Conservation (phyloP, 371 early-diverging fungal species). For the Mortierella sp. region DNA sequence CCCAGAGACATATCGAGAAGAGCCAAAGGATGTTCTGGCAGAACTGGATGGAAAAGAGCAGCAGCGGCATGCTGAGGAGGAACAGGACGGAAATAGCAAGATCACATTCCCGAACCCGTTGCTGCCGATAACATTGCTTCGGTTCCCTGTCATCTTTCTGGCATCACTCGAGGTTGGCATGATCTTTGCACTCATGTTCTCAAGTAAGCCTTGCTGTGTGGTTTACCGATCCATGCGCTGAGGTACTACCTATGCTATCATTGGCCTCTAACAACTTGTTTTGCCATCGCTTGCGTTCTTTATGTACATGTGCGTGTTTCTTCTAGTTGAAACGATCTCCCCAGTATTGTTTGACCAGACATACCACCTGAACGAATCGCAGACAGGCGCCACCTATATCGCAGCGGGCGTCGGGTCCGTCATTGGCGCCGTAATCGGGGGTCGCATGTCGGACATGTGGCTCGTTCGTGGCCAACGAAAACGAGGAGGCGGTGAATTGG, state of each 20-base stretch:
- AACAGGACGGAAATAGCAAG: neutral
- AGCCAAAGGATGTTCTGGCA: conserved; percentile 21
- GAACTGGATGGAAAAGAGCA: conserved; percentile 10
- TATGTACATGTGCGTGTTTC: neutral
- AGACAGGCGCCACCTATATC: conserved; percentile 57
- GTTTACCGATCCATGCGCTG: no score
- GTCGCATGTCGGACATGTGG: conserved; percentile 63
- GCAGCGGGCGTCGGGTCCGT: conserved; percentile 65
- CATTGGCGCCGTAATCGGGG: conserved; percentile 64
- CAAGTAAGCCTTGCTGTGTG: conserved; percentile 43
- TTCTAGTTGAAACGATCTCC: conserved; percentile 45
- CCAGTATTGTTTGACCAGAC: conserved; percentile 26
- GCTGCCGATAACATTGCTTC: conserved; percentile 57
- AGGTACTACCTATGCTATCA: no score
- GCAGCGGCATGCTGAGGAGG: conserved; percentile 12
- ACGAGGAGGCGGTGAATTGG: conserved; percentile 58
- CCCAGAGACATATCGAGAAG: conserved; percentile 76
- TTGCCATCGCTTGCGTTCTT: neutral
- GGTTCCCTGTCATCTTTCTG: conserved; percentile 59
- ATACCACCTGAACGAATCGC: conserved; percentile 29
- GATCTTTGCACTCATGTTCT: conserved; percentile 60
- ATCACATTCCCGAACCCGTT: conserved; percentile 42
- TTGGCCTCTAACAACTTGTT: no score
- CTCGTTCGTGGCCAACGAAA: conserved; percentile 59
- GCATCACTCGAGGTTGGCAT: conserved; percentile 61